phyloP scores from a whole-genome alignment of 768 basidiomycete genomes.

The Phylloporus arenicola region DNA sequence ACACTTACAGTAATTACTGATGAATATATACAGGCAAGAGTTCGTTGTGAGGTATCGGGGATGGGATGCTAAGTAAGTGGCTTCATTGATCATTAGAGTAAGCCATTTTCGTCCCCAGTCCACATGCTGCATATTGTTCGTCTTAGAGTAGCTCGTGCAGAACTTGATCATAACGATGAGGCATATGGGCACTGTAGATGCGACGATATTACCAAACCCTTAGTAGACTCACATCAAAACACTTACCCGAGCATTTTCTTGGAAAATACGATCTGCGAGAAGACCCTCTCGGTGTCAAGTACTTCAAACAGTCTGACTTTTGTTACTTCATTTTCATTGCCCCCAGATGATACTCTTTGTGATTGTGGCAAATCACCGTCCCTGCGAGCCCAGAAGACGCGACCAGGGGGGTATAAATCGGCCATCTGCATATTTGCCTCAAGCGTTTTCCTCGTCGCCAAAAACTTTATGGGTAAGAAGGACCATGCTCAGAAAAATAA shows the following conservation, averaged over 20 bases:
- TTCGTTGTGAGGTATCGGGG: conserved; percentile 7
- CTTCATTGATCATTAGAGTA: not conserved
- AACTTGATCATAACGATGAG: conserved; percentile 74
- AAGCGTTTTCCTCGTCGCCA: conserved; percentile 75
- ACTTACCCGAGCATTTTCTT: conserved; percentile 75
- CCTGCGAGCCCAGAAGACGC: conserved; percentile 74
- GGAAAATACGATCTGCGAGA: conserved; percentile 76
- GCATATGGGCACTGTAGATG: conserved; percentile 58
- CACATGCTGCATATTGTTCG: not conserved
- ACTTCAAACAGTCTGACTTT: conserved; percentile 75
- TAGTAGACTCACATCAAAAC: not conserved
- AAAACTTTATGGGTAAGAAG: conserved; percentile 44
- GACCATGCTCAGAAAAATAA: not conserved
- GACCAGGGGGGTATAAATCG: conserved; percentile 70
- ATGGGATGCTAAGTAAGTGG: conserved; percentile 1
- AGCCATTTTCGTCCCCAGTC: not conserved
- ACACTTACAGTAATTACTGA: conserved; percentile 11
- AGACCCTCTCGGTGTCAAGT: conserved; percentile 68
- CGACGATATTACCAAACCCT: conserved; percentile 1
- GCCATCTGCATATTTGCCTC: conserved; percentile 79
- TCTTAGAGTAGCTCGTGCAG: conserved; percentile 60
- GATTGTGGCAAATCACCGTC: conserved; percentile 63
- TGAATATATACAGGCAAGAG: conserved; percentile 2
- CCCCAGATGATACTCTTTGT: conserved; percentile 19
- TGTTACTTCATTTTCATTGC: conserved; percentile 29